Evolutionary conservation across 495 filamentous ascomycete genomes (phyloP), one percentile per base, ranked within the genome.

Genomic region (Articulospora tetracladia): DNA sequence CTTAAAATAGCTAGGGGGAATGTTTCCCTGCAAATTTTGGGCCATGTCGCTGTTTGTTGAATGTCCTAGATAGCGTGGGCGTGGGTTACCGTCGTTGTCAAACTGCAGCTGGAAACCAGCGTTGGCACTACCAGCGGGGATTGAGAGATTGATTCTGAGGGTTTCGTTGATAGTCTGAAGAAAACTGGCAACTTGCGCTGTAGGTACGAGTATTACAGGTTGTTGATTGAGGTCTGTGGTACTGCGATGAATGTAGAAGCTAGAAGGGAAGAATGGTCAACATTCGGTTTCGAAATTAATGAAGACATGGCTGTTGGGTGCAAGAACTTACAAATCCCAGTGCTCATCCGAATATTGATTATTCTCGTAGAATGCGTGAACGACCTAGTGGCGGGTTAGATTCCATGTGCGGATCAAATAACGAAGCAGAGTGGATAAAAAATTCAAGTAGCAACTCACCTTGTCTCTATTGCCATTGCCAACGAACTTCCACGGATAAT

Each of bases 291-390:
- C 25, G 50, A 53, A 28, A 39, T 28, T 20, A 8, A 19, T 32
- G 57, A 57, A 55, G 3, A 44, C 7, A 44, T n/a, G 15, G 39
- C 8, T 15, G n/a, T n/a, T n/a, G n/a, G n/a, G n/a, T 44, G 17
- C 3, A 8, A 44, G 8, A 6, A 83, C 86, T 82, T 75, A 95
- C 90, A 94, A 62, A 59, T 91, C 86, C 91, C 90, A 96, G 36
- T 71, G 59, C 1, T 82, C 76, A 1, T 79, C 63, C 62, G 85
- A 83, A 61, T 88, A 78, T 27, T 84, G 81, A 11, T 76, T 72
- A 0, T 64, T 70, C 46, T 87, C 85, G 61, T 86, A 86, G 63
- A 83, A 85, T 2, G 53, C 63, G 22, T 73, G 72, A 57, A 86
- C 75, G 57, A 85, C 39, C 61, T 53, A 46, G 66, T 34, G 17